Percentiles rank a stretch among this genome's conserved stretches.
Evolutionary conservation across 1,139 yeast genomes (phyloP).

Genomic region (Nadsonia commutata): DNA sequence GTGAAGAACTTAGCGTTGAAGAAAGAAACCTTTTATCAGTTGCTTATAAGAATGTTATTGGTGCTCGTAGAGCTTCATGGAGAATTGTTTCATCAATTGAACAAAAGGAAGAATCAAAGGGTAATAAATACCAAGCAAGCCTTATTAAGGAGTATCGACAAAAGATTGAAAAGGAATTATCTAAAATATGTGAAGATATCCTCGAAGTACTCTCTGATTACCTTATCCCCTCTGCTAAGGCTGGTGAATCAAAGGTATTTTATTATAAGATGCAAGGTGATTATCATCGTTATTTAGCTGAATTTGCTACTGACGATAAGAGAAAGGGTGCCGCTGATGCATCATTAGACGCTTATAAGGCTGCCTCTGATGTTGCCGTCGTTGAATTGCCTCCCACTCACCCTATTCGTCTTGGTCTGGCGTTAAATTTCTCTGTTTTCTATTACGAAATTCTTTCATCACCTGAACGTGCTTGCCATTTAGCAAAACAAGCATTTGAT

Average conservation of each 20-base stretch:
- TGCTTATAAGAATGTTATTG: conserved; percentile 96
- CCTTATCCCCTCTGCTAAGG: conserved; percentile 83
- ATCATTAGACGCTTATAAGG: conserved; percentile 85
- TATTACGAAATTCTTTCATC: conserved; percentile 96
- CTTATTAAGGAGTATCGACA: conserved; percentile 90
- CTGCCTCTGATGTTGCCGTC: conserved; percentile 94
- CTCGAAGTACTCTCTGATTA: conserved; percentile 75
- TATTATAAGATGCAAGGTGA: conserved; percentile 99
- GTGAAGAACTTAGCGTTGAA: conserved; percentile 91
- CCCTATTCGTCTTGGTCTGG: conserved; percentile 96
- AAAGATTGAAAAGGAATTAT: conserved; percentile 85
- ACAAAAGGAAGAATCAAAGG: conserved; percentile 95
- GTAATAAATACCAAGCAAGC: conserved; percentile 74
- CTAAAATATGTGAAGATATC: conserved; percentile 89
- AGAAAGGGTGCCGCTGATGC: conserved; percentile 87
- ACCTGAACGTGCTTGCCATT: conserved; percentile 96
- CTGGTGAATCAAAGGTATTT: conserved; percentile 96
- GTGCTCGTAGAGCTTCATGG: conserved; percentile 99
- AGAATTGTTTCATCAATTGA: conserved; percentile 95
- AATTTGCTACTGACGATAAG: conserved; percentile 82
- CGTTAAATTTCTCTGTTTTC: conserved; percentile 93
- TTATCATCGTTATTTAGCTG: conserved; percentile 97
- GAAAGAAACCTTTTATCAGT: conserved; percentile 95
- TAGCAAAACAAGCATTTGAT: conserved; percentile 97
- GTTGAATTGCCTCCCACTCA: conserved; percentile 97